Percentiles rank a stretch among this genome's conserved stretches.
Conservation (phyloP, 2,329 filamentous ascomycete genomes). For the Cadophora luteo-olivacea region DNA sequence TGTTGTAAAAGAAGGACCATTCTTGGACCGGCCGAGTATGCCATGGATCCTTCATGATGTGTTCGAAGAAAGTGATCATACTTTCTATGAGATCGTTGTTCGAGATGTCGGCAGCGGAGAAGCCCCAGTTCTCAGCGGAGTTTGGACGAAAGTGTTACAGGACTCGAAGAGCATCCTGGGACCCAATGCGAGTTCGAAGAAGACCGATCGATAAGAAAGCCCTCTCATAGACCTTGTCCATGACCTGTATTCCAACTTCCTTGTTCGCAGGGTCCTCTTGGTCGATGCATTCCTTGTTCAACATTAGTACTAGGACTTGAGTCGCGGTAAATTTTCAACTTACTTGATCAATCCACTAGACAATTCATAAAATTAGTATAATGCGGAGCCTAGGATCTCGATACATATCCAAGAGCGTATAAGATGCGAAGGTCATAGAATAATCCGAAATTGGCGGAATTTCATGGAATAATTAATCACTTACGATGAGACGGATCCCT, state of each 20-base stretch:
- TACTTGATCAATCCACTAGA: constrained; percentile 33
- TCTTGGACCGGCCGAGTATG: constrained; percentile 8
- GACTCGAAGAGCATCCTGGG: neutral
- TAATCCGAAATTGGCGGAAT: too few species aligned
- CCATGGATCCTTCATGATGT: constrained; percentile 16
- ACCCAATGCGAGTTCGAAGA: constrained; percentile 14
- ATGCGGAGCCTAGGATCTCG: neutral
- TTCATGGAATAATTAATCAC: neutral
- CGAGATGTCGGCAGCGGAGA: neutral
- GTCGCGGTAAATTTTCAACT: neutral
- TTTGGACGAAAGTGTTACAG: neutral
- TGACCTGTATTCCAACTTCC: constrained; percentile 34
- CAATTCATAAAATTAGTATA: neutral
- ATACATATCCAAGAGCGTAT: neutral
- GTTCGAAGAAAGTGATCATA: constrained; percentile 9
- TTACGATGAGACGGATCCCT: constrained; percentile 24
- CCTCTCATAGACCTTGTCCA: constrained; percentile 33
- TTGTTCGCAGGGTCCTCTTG: constrained; percentile 33
- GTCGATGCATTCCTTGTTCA: constrained; percentile 34
- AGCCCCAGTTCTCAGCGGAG: neutral
- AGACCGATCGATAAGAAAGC: constrained; percentile 27
- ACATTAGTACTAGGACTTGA: neutral
- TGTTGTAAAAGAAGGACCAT: constrained; percentile 17
- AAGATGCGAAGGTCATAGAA: too few species aligned
- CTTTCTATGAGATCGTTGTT: constrained; percentile 2